Conservation (phyloP, 805 yeast genomes). For the Metschnikowia similis region DNA sequence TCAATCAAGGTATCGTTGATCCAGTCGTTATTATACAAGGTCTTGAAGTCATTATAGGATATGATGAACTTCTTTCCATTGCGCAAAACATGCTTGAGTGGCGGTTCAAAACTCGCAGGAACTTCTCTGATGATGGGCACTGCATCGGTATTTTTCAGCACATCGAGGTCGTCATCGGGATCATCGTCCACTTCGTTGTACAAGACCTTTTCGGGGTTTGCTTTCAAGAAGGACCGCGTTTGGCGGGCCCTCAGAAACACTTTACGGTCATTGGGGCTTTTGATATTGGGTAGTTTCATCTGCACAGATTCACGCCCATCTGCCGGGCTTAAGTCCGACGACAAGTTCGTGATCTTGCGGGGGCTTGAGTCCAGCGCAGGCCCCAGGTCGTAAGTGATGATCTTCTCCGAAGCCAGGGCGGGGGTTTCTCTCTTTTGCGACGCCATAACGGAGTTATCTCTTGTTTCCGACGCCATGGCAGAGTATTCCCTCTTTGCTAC, state of each 20-base stretch:
- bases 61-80: constrained; percentile 56
- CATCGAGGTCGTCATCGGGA: neutral
- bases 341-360: neutral
- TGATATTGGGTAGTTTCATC: neutral
- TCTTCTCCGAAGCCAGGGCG: neutral
- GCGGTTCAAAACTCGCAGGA: constrained; percentile 42
- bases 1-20: constrained; percentile 86
- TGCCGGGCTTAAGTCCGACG: neutral
- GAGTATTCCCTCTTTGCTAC: constrained; percentile 6
- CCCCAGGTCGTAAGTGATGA: neutral
- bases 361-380: neutral
- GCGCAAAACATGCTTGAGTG: constrained; percentile 47
- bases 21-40: constrained; percentile 79
- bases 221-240: neutral
- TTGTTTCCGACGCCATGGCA: neutral
- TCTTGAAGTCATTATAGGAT: constrained; percentile 67
- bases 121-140: constrained; percentile 14
- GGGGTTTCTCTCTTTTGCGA: neutral
- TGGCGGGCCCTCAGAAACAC: neutral
- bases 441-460: no score
- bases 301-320: neutral
- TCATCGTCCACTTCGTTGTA: constrained; percentile 7
- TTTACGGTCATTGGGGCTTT: neutral
- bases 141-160: neutral
- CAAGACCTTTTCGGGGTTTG: constrained; percentile 2